phyloP scores from a whole-genome alignment of 305 asterid genomes.

The Solanum hybrid region DNA sequence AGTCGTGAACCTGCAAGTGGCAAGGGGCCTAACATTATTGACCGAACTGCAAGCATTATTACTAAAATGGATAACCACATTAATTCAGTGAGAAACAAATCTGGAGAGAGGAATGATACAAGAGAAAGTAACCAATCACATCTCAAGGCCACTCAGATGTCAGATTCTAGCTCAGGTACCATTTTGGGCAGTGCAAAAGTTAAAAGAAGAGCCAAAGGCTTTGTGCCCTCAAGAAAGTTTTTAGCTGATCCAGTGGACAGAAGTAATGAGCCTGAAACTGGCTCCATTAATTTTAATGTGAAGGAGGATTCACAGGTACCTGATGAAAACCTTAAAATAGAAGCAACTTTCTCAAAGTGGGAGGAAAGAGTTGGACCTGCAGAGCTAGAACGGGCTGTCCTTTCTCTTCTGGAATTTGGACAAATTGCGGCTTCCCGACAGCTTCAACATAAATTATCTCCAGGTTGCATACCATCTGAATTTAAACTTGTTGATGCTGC shows the following conservation, averaged over 20 bases:
- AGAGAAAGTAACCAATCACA: slow-evolving; percentile 61
- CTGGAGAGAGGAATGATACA: slow-evolving; percentile 49
- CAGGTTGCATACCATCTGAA: slow-evolving; percentile 66
- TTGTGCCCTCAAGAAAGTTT: slow-evolving; percentile 63
- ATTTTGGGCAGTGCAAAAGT: slow-evolving; percentile 43
- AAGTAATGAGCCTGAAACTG: slow-evolving; percentile 43
- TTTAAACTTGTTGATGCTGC: slow-evolving; percentile 66
- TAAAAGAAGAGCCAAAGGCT: slow-evolving; percentile 80
- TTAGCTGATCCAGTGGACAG: slow-evolving; percentile 46
- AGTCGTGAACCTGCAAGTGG: slow-evolving; percentile 52
- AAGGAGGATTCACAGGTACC: slow-evolving; percentile 49
- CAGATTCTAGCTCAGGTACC: slow-evolving; percentile 36
- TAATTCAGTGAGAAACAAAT: slow-evolving; percentile 38
- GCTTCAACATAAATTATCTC: slow-evolving; percentile 82
- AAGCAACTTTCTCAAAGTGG: slow-evolving; percentile 73
- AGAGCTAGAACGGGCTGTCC: slow-evolving; percentile 85
- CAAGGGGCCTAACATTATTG: slow-evolving; percentile 70
- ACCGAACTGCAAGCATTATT: slow-evolving; percentile 63
- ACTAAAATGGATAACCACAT: slow-evolving; percentile 76
- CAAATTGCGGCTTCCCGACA: slow-evolving; percentile 86
- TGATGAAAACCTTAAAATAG: slow-evolving; percentile 61
- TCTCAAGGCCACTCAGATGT: slow-evolving; percentile 35
- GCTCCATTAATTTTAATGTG: slow-evolving; percentile 21
- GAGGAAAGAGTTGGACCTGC: slow-evolving; percentile 92
- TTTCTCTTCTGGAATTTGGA: slow-evolving; percentile 90